Conservation (phyloP, 2,329 filamentous ascomycete species). For the Verticillium tricorpus region DNA sequence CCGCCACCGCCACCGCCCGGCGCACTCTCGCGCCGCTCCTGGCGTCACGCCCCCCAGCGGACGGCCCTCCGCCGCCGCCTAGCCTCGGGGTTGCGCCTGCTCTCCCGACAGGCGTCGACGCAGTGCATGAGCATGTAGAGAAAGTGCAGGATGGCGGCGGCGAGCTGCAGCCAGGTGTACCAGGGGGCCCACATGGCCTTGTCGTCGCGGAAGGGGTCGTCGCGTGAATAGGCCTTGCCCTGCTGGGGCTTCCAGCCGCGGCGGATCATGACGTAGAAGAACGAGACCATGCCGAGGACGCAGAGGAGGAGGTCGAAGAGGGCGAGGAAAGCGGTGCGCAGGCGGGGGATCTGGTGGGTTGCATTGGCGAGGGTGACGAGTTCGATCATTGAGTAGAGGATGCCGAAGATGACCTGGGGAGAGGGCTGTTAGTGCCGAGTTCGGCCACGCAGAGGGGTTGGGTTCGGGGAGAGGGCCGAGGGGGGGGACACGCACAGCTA, state of each 20-base stretch:
- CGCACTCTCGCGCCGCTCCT: not conserved
- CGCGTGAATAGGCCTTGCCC: slow-evolving; percentile 5
- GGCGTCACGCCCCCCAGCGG: not conserved
- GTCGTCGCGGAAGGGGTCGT: slow-evolving; percentile 12
- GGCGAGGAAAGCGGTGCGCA: slow-evolving; percentile 12
- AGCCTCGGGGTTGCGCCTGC: not conserved
- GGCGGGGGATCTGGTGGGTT: slow-evolving; percentile 12
- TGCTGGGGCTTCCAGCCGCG: slow-evolving; percentile 9
- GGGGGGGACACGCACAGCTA: slow-evolving; percentile 4
- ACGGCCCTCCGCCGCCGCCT: not conserved
- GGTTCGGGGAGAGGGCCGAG: not conserved
- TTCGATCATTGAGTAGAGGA: slow-evolving; percentile 37
- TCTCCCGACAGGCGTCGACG: slow-evolving; percentile 10
- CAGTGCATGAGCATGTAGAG: slow-evolving; percentile 16
- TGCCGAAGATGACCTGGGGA: slow-evolving; percentile 27
- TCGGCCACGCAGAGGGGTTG: not conserved
- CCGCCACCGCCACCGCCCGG: not conserved
- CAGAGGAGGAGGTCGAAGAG: slow-evolving; percentile 13
- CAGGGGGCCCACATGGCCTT: slow-evolving; percentile 14
- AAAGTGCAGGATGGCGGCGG: slow-evolving; percentile 14
- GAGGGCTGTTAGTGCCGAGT: too few species aligned
- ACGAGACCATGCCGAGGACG: slow-evolving; percentile 14
- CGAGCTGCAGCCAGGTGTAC: slow-evolving; percentile 17
- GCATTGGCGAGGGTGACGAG: slow-evolving; percentile 15
- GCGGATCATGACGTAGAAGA: slow-evolving; percentile 15